Evolutionary conservation across 441 rosid genomes (phyloP).

Genomic region (Pelargonium myrrhifolium): DNA sequence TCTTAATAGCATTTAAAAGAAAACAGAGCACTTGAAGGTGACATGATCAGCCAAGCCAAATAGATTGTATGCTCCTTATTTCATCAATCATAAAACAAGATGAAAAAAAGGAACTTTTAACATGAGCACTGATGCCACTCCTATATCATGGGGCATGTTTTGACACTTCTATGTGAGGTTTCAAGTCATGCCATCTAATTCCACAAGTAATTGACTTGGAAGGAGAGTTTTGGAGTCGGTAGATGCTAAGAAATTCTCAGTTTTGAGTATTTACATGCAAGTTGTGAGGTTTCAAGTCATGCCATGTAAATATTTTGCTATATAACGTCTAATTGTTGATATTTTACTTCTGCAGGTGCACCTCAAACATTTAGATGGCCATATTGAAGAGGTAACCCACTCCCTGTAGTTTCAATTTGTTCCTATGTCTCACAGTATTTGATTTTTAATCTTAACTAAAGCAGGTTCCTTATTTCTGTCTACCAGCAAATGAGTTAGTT

Average conservation of each 20-base stretch:
- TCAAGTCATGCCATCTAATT: no score
- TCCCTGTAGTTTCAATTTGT: slow-evolving; percentile 15
- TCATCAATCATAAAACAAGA: no score
- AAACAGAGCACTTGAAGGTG: no score
- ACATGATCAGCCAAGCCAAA: no score
- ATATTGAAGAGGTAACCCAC: slow-evolving; percentile 72
- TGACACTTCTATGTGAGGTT: no score
- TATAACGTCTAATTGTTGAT: slow-evolving; percentile 13
- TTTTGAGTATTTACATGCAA: background rate
- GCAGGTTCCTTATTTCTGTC: slow-evolving; percentile 99
- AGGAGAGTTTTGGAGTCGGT: background rate
- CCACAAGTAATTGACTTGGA: no score
- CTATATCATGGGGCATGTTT: no score
- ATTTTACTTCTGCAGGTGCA: slow-evolving; percentile 52
- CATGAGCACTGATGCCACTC: no score
- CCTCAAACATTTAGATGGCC: slow-evolving; percentile 92
- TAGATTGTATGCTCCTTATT: no score
- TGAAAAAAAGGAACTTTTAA: no score
- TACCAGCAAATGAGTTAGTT: slow-evolving; percentile 88
- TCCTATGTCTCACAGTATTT: slow-evolving; percentile 22
- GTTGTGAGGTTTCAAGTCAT: no score
- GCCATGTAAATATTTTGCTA: slow-evolving; percentile 12
- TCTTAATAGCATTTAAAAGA: no score
- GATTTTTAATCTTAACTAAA: slow-evolving; percentile 37
- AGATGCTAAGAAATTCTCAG: slow-evolving; percentile 4